phyloP scores from a whole-genome alignment of 345 rosid species.

The Erucastrum elatum region DNA sequence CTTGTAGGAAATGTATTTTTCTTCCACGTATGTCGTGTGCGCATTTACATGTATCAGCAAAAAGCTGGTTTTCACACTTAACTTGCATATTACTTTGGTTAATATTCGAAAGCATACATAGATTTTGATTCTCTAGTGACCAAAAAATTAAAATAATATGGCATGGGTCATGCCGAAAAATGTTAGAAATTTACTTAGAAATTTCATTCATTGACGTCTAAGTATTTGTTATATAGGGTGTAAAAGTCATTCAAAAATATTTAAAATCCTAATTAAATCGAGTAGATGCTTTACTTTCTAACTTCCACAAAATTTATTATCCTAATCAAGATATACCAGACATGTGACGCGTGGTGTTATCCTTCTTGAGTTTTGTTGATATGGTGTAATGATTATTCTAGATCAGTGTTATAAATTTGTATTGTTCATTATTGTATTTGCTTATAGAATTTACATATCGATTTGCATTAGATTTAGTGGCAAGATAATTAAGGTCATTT shows the following conservation, averaged over 20 bases:
- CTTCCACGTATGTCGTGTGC: slow-evolving; percentile 25
- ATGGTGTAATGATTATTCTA: not conserved
- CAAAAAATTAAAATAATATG: not conserved
- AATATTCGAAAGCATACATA: slow-evolving; percentile 14
- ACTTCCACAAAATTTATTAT: not conserved
- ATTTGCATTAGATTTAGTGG: too few relatives aligned
- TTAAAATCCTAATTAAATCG: not conserved
- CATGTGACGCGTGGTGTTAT: not conserved
- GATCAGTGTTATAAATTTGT: too few relatives aligned
- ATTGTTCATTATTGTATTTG: too few relatives aligned
- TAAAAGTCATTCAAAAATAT: not conserved
- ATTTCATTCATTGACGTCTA: not conserved
- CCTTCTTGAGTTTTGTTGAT: not conserved
- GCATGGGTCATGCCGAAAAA: not conserved
- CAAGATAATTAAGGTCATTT: too few relatives aligned
- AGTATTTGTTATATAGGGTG: not conserved
- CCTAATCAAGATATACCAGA: not conserved
- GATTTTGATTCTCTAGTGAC: slow-evolving; percentile 10
- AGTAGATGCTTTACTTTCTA: not conserved
- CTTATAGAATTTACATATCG: too few relatives aligned
- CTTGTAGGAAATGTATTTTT: not conserved
- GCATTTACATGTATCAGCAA: not conserved
- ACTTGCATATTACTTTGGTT: not conserved
- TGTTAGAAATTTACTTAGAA: not conserved
- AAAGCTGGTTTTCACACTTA: not conserved